Evolutionary conservation across 1,284 basidiomycete genomes (phyloP).

Genomic region (Cystobasidiaceae sp.): DNA sequence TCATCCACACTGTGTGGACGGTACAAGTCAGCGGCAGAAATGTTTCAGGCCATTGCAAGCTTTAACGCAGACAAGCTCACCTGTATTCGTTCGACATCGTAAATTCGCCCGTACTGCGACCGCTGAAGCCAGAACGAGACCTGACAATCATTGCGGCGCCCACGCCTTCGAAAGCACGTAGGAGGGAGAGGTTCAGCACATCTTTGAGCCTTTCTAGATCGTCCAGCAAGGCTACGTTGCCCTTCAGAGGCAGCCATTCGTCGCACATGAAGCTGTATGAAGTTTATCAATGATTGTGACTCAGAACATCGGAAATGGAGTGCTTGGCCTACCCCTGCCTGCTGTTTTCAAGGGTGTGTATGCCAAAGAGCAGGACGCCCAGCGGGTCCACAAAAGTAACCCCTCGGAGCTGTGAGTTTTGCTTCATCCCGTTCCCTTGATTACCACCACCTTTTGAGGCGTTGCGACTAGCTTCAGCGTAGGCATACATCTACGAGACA

Average conservation of each 20-base stretch:
- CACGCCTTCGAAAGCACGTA: constrained; percentile 87
- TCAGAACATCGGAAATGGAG: not conserved
- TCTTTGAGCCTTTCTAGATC: constrained; percentile 77
- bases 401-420: constrained; percentile 67
- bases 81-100: constrained; percentile 28
- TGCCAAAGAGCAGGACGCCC: constrained; percentile 88
- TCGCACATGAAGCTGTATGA: constrained; percentile 62
- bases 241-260: constrained; percentile 81
- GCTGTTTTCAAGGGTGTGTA: constrained; percentile 59
- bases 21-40: too few relatives aligned
- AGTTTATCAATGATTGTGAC: constrained; percentile 27
- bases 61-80: too few relatives aligned
- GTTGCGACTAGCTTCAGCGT: constrained; percentile 77
- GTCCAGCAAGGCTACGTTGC: constrained; percentile 69
- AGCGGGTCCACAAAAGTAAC: constrained; percentile 85
- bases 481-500: constrained; percentile 69
- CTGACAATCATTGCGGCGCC: constrained; percentile 32
- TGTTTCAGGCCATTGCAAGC: too few relatives aligned
- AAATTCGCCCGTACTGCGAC: not conserved
- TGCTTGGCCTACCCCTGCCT: constrained; percentile 43
- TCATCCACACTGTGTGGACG: not conserved
- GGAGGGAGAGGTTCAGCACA: constrained; percentile 76
- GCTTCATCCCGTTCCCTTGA: constrained; percentile 44
- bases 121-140: not conserved
- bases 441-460: constrained; percentile 51